These are phyloP conservation scores for Epichloe typhina DNA, from an alignment of 2,329 filamentous ascomycete species.

Conservation along the genomic window DNA sequence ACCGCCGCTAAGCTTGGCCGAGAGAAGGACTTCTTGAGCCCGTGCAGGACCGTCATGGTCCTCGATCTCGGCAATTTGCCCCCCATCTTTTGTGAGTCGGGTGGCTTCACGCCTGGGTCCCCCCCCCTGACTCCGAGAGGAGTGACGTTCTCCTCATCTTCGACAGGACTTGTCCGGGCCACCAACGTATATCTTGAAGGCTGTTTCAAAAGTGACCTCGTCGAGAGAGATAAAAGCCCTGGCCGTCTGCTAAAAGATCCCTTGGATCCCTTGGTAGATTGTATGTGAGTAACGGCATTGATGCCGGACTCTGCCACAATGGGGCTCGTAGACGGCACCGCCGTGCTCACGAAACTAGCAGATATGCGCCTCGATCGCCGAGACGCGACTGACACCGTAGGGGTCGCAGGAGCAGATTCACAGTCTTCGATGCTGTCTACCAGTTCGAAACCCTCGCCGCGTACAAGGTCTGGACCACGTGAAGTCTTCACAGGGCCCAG, in stretches of 20 bases:
- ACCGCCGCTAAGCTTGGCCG: constrained; percentile 16
- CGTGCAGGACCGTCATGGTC: constrained; percentile 32
- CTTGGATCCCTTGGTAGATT: not conserved
- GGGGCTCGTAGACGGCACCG: constrained; percentile 15
- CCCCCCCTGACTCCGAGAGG: constrained; percentile 4
- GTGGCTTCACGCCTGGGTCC: not conserved
- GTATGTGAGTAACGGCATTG: constrained; percentile 9
- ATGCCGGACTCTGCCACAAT: constrained; percentile 18
- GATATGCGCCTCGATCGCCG: constrained; percentile 14
- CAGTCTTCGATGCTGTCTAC: constrained; percentile 25
- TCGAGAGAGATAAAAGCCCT: constrained; percentile 4
- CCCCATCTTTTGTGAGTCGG: not conserved
- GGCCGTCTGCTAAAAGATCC: not conserved
- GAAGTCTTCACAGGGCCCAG: constrained; percentile 25
- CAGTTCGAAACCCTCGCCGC: constrained; percentile 21
- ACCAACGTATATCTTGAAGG: constrained; percentile 7
- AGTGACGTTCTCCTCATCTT: constrained; percentile 17
- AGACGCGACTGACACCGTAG: not conserved
- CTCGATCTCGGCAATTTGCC: constrained; percentile 29
- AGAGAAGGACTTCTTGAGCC: constrained; percentile 31
- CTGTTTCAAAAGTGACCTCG: constrained; percentile 9
- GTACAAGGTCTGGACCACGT: constrained; percentile 20
- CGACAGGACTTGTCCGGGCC: not conserved
- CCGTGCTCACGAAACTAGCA: constrained; percentile 15
- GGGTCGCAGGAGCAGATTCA: constrained; percentile 2